These are phyloP conservation scores for Fusarium liriodendri DNA, from an alignment of 2,329 filamentous ascomycete species.

Conservation along the genomic window DNA sequence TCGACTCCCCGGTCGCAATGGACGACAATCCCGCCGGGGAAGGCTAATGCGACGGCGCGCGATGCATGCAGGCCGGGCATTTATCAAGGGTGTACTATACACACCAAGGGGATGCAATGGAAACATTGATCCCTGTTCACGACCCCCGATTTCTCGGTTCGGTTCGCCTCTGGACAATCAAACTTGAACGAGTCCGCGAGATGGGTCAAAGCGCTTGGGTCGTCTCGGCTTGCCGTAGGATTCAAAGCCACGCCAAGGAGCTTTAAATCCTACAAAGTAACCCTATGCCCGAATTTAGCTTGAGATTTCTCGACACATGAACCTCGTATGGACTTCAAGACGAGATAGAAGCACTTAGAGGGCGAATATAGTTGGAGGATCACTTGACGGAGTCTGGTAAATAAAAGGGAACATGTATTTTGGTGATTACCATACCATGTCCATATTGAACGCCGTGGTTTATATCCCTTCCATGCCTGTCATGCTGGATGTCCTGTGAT, in stretches of 20 bases:
- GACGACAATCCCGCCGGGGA: conserved; percentile 15
- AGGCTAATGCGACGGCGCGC: conserved; percentile 5
- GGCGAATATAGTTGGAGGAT: not conserved
- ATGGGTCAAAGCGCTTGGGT: not conserved
- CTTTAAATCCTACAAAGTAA: not conserved
- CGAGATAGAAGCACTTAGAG: not conserved
- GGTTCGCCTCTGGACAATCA: not conserved
- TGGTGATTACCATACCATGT: not conserved
- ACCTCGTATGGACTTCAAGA: not conserved
- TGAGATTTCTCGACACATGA: not conserved
- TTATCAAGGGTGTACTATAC: conserved; percentile 2
- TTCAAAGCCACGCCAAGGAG: not conserved
- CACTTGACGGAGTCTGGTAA: not conserved
- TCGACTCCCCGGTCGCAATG: conserved; percentile 5
- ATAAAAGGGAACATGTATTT: conserved; percentile 1
- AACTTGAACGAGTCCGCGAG: not conserved
- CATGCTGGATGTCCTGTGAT: not conserved
- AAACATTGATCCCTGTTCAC: not conserved
- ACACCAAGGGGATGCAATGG: not conserved
- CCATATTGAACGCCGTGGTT: conserved; percentile 4
- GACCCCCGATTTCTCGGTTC: conserved; percentile 1
- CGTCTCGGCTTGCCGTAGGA: not conserved
- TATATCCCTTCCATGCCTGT: not conserved
- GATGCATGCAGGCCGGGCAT: not conserved
- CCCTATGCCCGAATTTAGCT: not conserved